Percentiles rank a stretch among this genome's conserved stretches.
These are phyloP conservation scores for Lycium ferocissimum DNA, from an alignment of 257 asterid genomes.

Conservation along the genomic window DNA sequence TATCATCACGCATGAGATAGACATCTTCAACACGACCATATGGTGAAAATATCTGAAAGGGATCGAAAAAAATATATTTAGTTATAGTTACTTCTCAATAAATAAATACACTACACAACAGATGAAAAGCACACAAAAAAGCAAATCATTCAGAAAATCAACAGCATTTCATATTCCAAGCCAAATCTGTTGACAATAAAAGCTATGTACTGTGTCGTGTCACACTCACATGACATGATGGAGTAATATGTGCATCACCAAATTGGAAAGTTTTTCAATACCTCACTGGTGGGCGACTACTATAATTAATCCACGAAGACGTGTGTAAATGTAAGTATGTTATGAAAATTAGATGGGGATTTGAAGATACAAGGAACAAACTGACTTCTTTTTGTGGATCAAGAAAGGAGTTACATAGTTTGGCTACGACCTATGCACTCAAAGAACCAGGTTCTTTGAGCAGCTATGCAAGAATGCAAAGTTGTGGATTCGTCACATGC, in stretches of 20 bases:
- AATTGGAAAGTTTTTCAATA: not conserved
- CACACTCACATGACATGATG: constrained; percentile 16
- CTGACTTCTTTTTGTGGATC: not conserved
- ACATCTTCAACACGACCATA: constrained; percentile 96
- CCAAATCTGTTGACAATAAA: not conserved
- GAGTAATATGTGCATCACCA: constrained; percentile 22
- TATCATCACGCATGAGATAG: constrained; percentile 97
- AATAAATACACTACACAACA: not conserved
- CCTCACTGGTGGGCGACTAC: constrained; percentile 1
- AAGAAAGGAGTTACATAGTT: too few relatives aligned
- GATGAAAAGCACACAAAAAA: constrained; percentile 23
- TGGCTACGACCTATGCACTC: too few relatives aligned
- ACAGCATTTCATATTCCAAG: not conserved
- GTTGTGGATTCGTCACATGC: not conserved
- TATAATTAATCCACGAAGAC: constrained; percentile 9
- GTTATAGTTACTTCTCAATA: not conserved
- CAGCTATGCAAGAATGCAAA: too few relatives aligned
- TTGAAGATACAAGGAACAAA: constrained; percentile 18
- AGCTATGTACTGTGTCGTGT: not conserved
- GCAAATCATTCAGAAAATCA: not conserved
- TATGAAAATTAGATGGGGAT: not conserved
- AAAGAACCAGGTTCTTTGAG: too few relatives aligned
- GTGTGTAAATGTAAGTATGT: not conserved
- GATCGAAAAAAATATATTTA: constrained; percentile 26
- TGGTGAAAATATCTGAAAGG: constrained; percentile 74